A percentile compares a stretch with the other conserved stretches of the same genome.
Evolutionary conservation across 768 basidiomycete species (phyloP).

Genomic region (Neoboletus magnificus): DNA sequence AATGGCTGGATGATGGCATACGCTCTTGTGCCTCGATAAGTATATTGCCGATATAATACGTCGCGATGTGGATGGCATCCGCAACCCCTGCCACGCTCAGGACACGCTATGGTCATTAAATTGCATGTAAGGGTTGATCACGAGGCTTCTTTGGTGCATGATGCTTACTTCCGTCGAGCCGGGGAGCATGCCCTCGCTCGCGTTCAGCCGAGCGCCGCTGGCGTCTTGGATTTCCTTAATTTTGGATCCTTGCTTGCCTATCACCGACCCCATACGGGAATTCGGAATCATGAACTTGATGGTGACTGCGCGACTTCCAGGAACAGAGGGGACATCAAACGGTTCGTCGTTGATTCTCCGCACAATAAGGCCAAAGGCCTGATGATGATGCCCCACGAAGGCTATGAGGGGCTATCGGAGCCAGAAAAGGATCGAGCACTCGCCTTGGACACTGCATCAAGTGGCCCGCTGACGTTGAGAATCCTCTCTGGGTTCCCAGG

Average conservation of each 20-base stretch:
- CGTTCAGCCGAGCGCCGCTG: constrained; percentile 92
- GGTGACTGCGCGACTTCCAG: constrained; percentile 96
- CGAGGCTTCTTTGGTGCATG: neutral
- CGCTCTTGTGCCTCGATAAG: constrained; percentile 90
- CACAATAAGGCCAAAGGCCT: constrained; percentile 99
- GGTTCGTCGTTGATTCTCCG: constrained; percentile 99
- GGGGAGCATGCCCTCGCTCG: constrained; percentile 96
- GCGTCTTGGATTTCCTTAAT: constrained; percentile 99
- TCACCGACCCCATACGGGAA: constrained; percentile 98
- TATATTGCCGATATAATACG: constrained; percentile 98
- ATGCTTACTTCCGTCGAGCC: constrained; percentile 92
- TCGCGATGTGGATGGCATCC: constrained; percentile 98
- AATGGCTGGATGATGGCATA: constrained; percentile 60
- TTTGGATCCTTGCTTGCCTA: constrained; percentile 95
- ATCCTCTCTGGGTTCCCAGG: constrained; percentile 99
- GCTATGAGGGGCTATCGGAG: neutral
- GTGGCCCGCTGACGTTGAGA: constrained; percentile 90
- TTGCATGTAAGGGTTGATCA: constrained; percentile 8
- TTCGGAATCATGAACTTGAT: constrained; percentile 99
- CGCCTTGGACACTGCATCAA: constrained; percentile 99
- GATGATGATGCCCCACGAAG: constrained; percentile 3
- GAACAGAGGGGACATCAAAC: constrained; percentile 95
- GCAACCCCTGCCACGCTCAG: constrained; percentile 97
- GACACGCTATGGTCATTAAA: constrained; percentile 64
- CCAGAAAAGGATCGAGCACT: constrained; percentile 18